Evolutionary conservation across 768 basidiomycete genomes (phyloP), one percentile per base, ranked within the genome.

Genomic region (Cytidiella melzeri): DNA sequence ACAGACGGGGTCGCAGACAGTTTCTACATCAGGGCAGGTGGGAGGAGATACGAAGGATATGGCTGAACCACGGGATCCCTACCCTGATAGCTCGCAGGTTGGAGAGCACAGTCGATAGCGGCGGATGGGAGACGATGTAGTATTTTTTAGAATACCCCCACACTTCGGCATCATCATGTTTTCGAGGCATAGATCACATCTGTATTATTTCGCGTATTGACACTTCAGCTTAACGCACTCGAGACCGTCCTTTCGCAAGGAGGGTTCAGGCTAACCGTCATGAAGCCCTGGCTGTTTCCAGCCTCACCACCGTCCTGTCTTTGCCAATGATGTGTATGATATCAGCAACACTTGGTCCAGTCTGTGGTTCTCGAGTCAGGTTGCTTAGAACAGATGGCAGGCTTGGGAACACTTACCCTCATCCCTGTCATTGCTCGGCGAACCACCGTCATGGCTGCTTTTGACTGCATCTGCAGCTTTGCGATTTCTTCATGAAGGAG

Each of bases 91-190:
- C 96, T 3, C 75, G 96, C 44, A 90, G 89, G 63, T 61, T 97
- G 51, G 95, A 98, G 63, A 78, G 87, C 55, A 81, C 81, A 12
- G 75, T 91, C 13, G 94, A 96, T 62, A 83, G 77, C 25, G 92
- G 94, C n/a, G 93, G 93, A 19, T 97, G 93, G 94, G 88, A 90
- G 60, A 87, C 84, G 50, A 65, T 95, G 43, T 94, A 41, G 39
- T 41, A 10, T 25, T 25, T 42, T 34, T 7, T 7, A 15, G n/a
- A n/a, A n/a, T n/a, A n/a, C n/a, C n/a, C n/a, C n/a, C n/a, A n/a
- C n/a, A n/a, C n/a, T n/a, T 37, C 36, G 46, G 36, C 36, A 40
- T 28, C 21, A 21, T n/a, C n/a, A n/a, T n/a, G n/a, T n/a, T n/a
- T n/a, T n/a, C n/a, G n/a, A n/a, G n/a, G n/a, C n/a, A n/a, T n/a